Evolutionary conservation across 495 filamentous ascomycete species (phyloP).

Genomic region (Venustampulla echinocandica): DNA sequence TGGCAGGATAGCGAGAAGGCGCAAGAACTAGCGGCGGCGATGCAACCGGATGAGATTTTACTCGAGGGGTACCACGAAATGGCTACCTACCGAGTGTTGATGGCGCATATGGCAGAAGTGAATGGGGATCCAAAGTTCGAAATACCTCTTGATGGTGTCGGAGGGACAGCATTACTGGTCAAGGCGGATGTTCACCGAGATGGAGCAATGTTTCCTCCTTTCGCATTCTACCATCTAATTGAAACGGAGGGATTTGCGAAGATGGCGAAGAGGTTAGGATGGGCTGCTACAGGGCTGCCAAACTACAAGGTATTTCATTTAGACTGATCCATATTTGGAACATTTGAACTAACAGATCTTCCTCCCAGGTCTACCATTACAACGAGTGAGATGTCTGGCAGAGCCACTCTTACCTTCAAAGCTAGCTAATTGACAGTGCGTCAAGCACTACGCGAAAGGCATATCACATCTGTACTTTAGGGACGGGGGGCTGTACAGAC

Average conservation of each 20-base stretch:
- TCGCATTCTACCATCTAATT: constrained; percentile 91
- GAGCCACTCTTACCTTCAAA: constrained; percentile 16
- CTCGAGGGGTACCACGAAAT: constrained; percentile 89
- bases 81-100: constrained; percentile 80
- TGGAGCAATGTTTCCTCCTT: constrained; percentile 96
- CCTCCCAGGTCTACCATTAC: constrained; percentile 72
- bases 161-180: constrained; percentile 86
- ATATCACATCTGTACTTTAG: too few species aligned
- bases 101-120: constrained; percentile 72
- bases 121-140: constrained; percentile 49
- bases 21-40: constrained; percentile 59
- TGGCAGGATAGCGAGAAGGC: constrained; percentile 85
- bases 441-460: constrained; percentile 1
- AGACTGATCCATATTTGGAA: not conserved
- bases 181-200: constrained; percentile 97
- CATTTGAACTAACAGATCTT: constrained; percentile 3
- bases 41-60: constrained; percentile 84
- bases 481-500: constrained; percentile 11
- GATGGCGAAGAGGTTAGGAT: constrained; percentile 85
- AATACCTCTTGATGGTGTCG: constrained; percentile 80
- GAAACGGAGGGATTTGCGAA: constrained; percentile 98
- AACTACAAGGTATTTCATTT: constrained; percentile 76
- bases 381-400: constrained; percentile 55
- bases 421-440: constrained; percentile 4
- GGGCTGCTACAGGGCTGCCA: constrained; percentile 74